Evolutionary conservation across 75 land plant species (phyloP).

Genomic region (Cryptomeria japonica): DNA sequence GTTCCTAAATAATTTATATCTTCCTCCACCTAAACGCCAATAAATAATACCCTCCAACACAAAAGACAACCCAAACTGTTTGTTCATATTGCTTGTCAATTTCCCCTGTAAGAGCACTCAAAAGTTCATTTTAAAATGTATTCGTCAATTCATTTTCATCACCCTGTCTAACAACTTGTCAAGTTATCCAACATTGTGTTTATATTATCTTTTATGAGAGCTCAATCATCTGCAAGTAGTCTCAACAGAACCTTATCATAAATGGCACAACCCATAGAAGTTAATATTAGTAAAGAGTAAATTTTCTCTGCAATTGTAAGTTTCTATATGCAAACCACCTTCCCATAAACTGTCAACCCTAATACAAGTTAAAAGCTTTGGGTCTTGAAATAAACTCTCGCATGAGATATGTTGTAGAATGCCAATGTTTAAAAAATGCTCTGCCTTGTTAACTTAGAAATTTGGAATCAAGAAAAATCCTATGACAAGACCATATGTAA

Average conservation of each 20-base stretch:
- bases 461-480: no score
- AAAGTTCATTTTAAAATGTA: neutral
- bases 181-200: neutral
- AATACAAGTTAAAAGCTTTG: no score
- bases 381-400: no score
- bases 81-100: neutral
- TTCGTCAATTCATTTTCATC: neutral
- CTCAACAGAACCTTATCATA: neutral
- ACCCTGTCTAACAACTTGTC: neutral
- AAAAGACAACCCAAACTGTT: neutral
- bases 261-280: neutral
- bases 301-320: no score
- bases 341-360: no score
- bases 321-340: no score
- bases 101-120: neutral
- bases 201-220: neutral
- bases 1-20: neutral
- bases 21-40: neutral
- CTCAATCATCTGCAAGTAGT: neutral
- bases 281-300: no score
- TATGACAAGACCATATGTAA: no score
- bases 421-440: no score
- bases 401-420: no score
- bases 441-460: no score
- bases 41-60: neutral